phyloP scores from a whole-genome alignment of 169 alveolate genomes.

The Theileria annulata region DNA sequence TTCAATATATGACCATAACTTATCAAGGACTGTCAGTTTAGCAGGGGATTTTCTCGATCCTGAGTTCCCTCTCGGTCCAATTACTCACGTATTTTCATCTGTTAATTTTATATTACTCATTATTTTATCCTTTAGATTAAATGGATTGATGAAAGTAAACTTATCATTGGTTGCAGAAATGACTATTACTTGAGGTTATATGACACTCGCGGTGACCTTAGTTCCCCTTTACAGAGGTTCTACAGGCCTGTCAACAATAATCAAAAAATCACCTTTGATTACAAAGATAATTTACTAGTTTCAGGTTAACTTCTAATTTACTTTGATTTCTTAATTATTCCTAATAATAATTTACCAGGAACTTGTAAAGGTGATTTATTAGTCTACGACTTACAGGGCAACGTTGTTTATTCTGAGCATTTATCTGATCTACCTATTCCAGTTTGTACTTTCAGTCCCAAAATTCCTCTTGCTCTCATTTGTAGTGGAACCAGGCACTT shows the following conservation, averaged over 20 bases:
- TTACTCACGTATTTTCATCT: slow-evolving; percentile 29
- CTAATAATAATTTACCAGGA: slow-evolving; percentile 3
- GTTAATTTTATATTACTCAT: not conserved
- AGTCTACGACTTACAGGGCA: slow-evolving; percentile 3
- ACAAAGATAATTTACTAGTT: slow-evolving; percentile 10
- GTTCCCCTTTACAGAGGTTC: slow-evolving; percentile 27
- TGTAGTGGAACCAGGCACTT: slow-evolving; percentile 22
- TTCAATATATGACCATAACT: slow-evolving; percentile 53
- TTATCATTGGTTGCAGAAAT: slow-evolving; percentile 52
- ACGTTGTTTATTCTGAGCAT: not conserved
- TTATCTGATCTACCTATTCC: slow-evolving; percentile 11
- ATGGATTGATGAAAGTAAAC: slow-evolving; percentile 31
- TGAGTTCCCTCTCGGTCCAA: slow-evolving; percentile 41
- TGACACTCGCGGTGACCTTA: slow-evolving; percentile 44
- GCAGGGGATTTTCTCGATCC: slow-evolving; percentile 34
- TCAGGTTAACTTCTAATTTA: slow-evolving; percentile 34
- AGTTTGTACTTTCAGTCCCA: slow-evolving; percentile 11
- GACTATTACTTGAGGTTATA: slow-evolving; percentile 42
- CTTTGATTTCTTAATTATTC: not conserved
- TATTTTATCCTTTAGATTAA: slow-evolving; percentile 15
- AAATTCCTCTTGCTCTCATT: not conserved
- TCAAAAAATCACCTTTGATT: slow-evolving; percentile 51
- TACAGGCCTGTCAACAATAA: slow-evolving; percentile 39
- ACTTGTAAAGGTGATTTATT: slow-evolving; percentile 10
- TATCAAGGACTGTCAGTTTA: slow-evolving; percentile 47